Percentiles rank a stretch among this genome's conserved stretches.
phyloP scores from a whole-genome alignment of 495 filamentous ascomycete genomes.

The Pseudomonodictys pantanalensis region DNA sequence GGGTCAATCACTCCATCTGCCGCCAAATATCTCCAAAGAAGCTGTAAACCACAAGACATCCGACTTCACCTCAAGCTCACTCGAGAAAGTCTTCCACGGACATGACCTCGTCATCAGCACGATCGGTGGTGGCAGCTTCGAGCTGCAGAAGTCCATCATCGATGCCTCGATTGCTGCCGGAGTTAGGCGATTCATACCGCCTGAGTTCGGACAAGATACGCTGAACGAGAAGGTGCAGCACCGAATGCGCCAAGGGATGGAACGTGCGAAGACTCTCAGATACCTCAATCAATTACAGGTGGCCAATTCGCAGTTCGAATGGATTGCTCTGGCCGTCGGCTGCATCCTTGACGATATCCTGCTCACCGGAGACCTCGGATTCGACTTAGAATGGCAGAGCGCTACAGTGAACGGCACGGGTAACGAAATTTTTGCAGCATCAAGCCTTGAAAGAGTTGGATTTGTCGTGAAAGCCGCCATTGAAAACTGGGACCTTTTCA shows the following conservation, averaged over 20 bases:
- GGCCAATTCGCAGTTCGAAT: conserved; percentile 5
- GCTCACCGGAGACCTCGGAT: conserved; percentile 30
- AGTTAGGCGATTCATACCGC: conserved; percentile 42
- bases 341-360: conserved; percentile 25
- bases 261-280: conserved; percentile 9
- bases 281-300: not conserved
- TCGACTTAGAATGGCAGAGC: conserved; percentile 35
- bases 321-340: conserved; percentile 31
- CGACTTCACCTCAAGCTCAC: conserved; percentile 56
- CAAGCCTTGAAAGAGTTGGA: conserved; percentile 29
- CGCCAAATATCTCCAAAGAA: not conserved
- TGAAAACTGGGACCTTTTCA: conserved; percentile 30
- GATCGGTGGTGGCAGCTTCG: conserved; percentile 31
- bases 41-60: conserved; percentile 40
- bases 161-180: conserved; percentile 40
- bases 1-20: conserved; percentile 12
- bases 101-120: conserved; percentile 49
- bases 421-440: conserved; percentile 29
- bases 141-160: conserved; percentile 35
- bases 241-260: not conserved
- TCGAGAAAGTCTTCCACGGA: conserved; percentile 44
- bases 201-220: conserved; percentile 43
- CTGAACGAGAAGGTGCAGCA: conserved; percentile 27
- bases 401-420: conserved; percentile 32
- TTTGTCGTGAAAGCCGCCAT: conserved; percentile 21